A percentile compares a stretch with the other conserved stretches of the same genome.
Conservation (phyloP, 495 filamentous ascomycete genomes). For the Annulohypoxylon stygium region DNA sequence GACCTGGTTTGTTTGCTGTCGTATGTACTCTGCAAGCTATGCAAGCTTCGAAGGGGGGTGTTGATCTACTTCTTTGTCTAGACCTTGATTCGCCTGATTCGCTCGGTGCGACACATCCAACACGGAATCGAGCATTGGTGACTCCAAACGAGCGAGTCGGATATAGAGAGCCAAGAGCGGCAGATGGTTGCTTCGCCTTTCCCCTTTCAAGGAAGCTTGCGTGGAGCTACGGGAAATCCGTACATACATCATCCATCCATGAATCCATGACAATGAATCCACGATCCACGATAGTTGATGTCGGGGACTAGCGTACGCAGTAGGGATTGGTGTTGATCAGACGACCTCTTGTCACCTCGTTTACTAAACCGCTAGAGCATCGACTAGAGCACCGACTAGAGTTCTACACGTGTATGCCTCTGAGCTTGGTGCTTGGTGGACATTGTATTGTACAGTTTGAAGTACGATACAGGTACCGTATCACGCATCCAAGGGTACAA, state of each 20-base stretch:
- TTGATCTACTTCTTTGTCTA: slow-evolving; percentile 28
- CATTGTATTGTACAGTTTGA: background rate
- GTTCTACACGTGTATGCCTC: slow-evolving; percentile 1
- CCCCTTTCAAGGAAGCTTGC: slow-evolving; percentile 22
- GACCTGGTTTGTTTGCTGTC: slow-evolving; percentile 9
- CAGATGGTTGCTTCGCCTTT: slow-evolving; percentile 37
- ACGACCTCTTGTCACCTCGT: slow-evolving; percentile 21
- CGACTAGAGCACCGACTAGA: background rate
- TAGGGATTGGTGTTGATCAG: slow-evolving; percentile 22
- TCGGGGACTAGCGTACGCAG: background rate
- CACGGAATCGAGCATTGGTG: slow-evolving; percentile 10
- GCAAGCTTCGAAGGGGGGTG: slow-evolving; percentile 32
- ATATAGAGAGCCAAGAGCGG: slow-evolving; percentile 46
- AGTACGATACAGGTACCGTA: slow-evolving; percentile 12
- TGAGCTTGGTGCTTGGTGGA: background rate
- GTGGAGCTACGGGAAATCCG: background rate
- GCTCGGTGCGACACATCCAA: slow-evolving; percentile 23
- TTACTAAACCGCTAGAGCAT: slow-evolving; percentile 2
- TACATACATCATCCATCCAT: background rate
- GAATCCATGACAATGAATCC: background rate
- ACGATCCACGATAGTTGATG: slow-evolving; percentile 3
- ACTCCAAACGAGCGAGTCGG: slow-evolving; percentile 28
- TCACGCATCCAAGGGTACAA: background rate
- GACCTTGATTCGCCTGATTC: slow-evolving; percentile 46
- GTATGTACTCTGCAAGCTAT: slow-evolving; percentile 28